A percentile compares a stretch with the other conserved stretches of the same genome.
Conservation (phyloP, 345 rosid species). For the Eucalyptus rudis region DNA sequence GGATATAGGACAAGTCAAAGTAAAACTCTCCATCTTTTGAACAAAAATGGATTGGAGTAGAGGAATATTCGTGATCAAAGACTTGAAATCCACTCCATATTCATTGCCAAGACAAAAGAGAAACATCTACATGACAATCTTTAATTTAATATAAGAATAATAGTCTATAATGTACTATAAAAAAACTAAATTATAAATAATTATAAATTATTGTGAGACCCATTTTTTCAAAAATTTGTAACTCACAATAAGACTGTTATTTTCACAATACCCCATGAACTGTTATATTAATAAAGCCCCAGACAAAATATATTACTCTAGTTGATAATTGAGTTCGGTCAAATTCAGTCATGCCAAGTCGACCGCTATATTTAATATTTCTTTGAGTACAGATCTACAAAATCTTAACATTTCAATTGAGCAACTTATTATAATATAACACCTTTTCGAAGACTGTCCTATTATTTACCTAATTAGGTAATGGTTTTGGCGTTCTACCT, state of each 20-base stretch:
- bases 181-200: no score
- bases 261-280: rapidly evolving
- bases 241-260: rapidly evolving
- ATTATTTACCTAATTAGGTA: neutral
- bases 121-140: rapidly evolving
- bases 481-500: neutral
- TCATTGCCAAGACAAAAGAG: neutral
- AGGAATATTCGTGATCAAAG: neutral
- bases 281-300: no score
- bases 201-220: rapidly evolving
- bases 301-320: neutral
- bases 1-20: neutral
- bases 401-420: neutral
- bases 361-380: neutral
- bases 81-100: neutral
- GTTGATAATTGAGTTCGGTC: neutral
- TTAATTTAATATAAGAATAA: no score
- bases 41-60: neutral
- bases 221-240: no score
- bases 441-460: neutral
- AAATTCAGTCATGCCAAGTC: neutral
- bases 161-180: no score
- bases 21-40: neutral
- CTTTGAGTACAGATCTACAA: neutral
- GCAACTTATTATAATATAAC: neutral